Conservation (phyloP, 78 protist genomes). For the Dictyostelium citrinum region DNA sequence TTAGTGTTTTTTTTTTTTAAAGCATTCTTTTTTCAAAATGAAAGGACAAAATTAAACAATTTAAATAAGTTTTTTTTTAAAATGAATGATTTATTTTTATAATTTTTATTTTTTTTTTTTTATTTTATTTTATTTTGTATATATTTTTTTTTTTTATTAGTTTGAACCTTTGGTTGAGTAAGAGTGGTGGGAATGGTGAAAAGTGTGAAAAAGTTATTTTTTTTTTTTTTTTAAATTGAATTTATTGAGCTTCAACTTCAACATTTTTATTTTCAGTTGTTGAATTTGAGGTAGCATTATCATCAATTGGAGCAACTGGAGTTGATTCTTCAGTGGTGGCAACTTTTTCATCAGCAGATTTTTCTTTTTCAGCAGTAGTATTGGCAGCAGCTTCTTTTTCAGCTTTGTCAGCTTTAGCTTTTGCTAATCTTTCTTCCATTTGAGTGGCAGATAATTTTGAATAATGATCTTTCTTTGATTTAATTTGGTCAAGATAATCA, state of each 20-base stretch:
- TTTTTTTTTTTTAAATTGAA: no score
- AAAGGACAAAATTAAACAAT: no score
- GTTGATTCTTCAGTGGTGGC: not conserved
- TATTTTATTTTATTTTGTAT: not conserved
- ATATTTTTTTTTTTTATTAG: not conserved
- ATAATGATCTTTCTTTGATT: slow-evolving; percentile 43
- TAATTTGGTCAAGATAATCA: slow-evolving; percentile 6
- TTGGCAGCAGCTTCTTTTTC: not conserved
- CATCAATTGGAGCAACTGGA: not conserved
- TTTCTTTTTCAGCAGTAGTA: not conserved
- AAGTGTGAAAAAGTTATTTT: not conserved
- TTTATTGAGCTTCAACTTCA: slow-evolving; percentile 52
- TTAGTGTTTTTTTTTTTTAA: no score
- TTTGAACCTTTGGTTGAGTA: not conserved
- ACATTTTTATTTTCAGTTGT: not conserved
- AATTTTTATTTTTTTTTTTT: no score
- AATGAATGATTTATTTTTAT: no score
- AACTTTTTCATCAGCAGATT: not conserved
- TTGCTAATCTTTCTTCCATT: slow-evolving; percentile 18
- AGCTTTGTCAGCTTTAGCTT: not conserved
- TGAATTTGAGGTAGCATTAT: not conserved
- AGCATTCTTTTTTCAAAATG: no score
- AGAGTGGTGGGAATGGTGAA: not conserved
- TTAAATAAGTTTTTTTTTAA: no score
- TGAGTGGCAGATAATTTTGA: not conserved